phyloP scores from a whole-genome alignment of 495 filamentous ascomycete species.

The Bathelium albidoporum region DNA sequence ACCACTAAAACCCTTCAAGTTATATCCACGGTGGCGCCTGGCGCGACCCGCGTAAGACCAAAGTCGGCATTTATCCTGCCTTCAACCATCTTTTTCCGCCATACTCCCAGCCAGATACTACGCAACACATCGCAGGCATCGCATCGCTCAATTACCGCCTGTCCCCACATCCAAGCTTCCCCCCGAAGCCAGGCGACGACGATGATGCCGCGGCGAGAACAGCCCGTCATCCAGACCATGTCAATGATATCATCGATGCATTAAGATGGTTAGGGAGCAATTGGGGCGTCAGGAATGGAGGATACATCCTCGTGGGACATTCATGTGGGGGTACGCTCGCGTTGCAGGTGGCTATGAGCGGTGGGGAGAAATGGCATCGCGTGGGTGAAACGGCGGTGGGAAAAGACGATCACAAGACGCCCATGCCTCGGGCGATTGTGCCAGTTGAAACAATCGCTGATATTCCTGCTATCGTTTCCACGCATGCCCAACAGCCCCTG shows the following conservation, averaged over 20 bases:
- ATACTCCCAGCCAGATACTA: background rate
- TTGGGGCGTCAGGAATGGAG: constrained; percentile 28
- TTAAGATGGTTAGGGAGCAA: constrained; percentile 26
- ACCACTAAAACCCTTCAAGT: constrained; percentile 24
- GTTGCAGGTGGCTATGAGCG: constrained; percentile 52
- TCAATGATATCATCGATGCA: constrained; percentile 56
- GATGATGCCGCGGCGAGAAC: constrained; percentile 27
- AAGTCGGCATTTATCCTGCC: constrained; percentile 35
- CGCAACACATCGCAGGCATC: constrained; percentile 44
- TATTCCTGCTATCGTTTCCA: constrained; percentile 42
- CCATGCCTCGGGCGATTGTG: constrained; percentile 42
- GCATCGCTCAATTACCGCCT: constrained; percentile 74
- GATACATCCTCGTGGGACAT: constrained; percentile 65
- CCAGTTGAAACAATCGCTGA: constrained; percentile 61
- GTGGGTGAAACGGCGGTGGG: constrained; percentile 8
- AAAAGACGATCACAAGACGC: constrained; percentile 11
- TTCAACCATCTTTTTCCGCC: constrained; percentile 40
- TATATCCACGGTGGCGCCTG: constrained; percentile 88
- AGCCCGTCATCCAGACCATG: constrained; percentile 62
- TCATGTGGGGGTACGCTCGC: constrained; percentile 65
- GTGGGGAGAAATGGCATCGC: constrained; percentile 14
- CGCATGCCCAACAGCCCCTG: constrained; percentile 32
- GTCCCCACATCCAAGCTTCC: constrained; percentile 54
- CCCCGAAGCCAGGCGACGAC: constrained; percentile 22
- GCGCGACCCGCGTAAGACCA: constrained; percentile 51